phyloP scores from a whole-genome alignment of 352 stramenopile genomes.

The Aphanomyces stellatus region DNA sequence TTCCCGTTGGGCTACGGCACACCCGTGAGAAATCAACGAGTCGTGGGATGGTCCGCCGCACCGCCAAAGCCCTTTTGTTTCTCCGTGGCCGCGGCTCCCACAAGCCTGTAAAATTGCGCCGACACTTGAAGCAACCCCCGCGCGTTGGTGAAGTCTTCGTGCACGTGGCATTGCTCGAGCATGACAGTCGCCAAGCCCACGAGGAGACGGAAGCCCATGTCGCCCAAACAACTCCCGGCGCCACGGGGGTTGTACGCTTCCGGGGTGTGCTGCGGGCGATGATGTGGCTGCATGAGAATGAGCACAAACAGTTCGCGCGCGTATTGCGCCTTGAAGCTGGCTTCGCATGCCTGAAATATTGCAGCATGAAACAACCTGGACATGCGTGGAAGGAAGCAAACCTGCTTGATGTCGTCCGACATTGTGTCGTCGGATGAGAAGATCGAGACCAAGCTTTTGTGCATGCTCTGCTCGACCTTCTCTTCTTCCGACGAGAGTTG shows the following conservation, averaged over 20 bases:
- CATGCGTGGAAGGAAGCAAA: conserved; percentile 22
- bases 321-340: conserved; percentile 56
- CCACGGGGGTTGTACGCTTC: conserved; percentile 73
- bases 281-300: conserved; percentile 78
- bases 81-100: conserved; percentile 46
- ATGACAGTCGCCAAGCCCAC: conserved; percentile 41
- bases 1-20: conserved; percentile 57
- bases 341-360: conserved; percentile 50
- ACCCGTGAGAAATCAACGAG: neutral
- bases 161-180: conserved; percentile 62
- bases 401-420: conserved; percentile 38
- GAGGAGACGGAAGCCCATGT: conserved; percentile 56
- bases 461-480: conserved; percentile 64
- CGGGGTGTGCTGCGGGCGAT: conserved; percentile 38
- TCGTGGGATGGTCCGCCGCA: too few relatives aligned
- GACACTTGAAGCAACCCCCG: conserved; percentile 71
- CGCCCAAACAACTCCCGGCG: conserved; percentile 68
- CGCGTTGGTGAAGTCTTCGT: conserved; percentile 77
- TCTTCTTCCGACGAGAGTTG: conserved; percentile 64
- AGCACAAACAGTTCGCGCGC: conserved; percentile 72
- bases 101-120: conserved; percentile 67
- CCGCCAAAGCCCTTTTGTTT: conserved; percentile 38
- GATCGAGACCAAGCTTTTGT: conserved; percentile 71
- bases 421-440: conserved; percentile 72
- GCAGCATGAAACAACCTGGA: too few relatives aligned